A percentile compares a stretch with the other conserved stretches of the same genome.
These are phyloP conservation scores for Penicillium aurantiogriseum DNA, from an alignment of 2,329 filamentous ascomycete species.

Conservation along the genomic window DNA sequence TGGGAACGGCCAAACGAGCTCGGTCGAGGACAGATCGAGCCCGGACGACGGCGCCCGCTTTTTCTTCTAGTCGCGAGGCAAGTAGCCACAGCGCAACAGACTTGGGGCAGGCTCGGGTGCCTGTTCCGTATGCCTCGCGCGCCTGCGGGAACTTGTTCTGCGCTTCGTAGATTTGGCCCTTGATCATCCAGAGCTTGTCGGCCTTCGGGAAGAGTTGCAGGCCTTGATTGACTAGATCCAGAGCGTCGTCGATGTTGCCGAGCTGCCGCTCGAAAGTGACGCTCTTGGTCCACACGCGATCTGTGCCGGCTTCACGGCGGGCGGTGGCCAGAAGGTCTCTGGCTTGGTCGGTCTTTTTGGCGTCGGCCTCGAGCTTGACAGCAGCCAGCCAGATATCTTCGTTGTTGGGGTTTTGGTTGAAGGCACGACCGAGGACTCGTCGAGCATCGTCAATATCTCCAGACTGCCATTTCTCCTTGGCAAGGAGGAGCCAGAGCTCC, in stretches of 20 bases:
- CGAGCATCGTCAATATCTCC: constrained; percentile 86
- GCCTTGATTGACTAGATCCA: constrained; percentile 84
- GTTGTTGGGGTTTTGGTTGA: constrained; percentile 93
- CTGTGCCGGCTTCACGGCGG: constrained; percentile 84
- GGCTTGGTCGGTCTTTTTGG: constrained; percentile 76
- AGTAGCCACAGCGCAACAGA: constrained; percentile 89
- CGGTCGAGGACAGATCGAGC: constrained; percentile 91
- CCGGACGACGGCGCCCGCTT: constrained; percentile 78
- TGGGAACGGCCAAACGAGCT: constrained; percentile 81
- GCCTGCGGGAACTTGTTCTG: constrained; percentile 77
- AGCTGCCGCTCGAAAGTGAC: constrained; percentile 88
- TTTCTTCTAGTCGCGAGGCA: constrained; percentile 83
- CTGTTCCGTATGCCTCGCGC: constrained; percentile 82
- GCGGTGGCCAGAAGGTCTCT: constrained; percentile 78
- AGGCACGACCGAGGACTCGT: constrained; percentile 80
- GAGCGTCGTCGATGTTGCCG: constrained; percentile 72
- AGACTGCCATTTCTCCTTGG: constrained; percentile 88
- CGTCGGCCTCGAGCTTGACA: constrained; percentile 93
- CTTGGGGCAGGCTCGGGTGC: constrained; percentile 80
- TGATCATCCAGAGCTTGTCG: constrained; percentile 96
- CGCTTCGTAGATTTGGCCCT: constrained; percentile 93
- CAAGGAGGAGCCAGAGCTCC: constrained; percentile 92
- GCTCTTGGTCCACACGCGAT: constrained; percentile 96
- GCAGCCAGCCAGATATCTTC: constrained; percentile 97
- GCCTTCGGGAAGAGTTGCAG: constrained; percentile 81